phyloP scores from a whole-genome alignment of 1,139 yeast genomes.

The Saccharomyces pastorianus region DNA sequence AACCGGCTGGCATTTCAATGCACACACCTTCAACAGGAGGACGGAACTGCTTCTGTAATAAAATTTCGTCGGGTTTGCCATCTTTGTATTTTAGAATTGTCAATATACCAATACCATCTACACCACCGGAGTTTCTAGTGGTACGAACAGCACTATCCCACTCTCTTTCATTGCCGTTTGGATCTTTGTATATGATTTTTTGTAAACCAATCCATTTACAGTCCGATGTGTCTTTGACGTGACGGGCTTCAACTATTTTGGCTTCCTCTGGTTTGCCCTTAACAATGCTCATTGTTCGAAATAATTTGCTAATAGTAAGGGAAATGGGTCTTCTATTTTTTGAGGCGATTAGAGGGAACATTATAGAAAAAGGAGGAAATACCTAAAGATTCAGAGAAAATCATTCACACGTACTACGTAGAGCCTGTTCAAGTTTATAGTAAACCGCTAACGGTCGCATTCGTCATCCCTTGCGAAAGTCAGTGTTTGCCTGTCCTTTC shows the following conservation, averaged over 20 bases:
- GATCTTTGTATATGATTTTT: conserved; percentile 62
- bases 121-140: conserved; percentile 56
- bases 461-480: background rate
- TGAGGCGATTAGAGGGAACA: background rate
- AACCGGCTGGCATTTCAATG: conserved; percentile 91
- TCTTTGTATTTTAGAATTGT: conserved; percentile 52
- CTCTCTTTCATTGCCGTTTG: conserved; percentile 49
- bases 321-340: background rate
- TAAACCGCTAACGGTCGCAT: background rate
- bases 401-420: background rate
- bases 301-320: background rate
- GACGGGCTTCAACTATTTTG: conserved; percentile 31
- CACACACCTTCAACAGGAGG: conserved; percentile 87
- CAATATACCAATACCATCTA: conserved; percentile 86
- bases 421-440: background rate
- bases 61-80: conserved; percentile 44
- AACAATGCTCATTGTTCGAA: conserved; percentile 19
- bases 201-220: conserved; percentile 51
- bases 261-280: conserved; percentile 35
- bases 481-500: background rate
- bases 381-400: background rate
- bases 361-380: background rate
- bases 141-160: conserved; percentile 92
- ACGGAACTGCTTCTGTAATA: conserved; percentile 80
- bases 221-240: conserved; percentile 37